A percentile compares a stretch with the other conserved stretches of the same genome.
phyloP scores from a whole-genome alignment of 106 monocot genomes.

The Cymbidium sinense region DNA sequence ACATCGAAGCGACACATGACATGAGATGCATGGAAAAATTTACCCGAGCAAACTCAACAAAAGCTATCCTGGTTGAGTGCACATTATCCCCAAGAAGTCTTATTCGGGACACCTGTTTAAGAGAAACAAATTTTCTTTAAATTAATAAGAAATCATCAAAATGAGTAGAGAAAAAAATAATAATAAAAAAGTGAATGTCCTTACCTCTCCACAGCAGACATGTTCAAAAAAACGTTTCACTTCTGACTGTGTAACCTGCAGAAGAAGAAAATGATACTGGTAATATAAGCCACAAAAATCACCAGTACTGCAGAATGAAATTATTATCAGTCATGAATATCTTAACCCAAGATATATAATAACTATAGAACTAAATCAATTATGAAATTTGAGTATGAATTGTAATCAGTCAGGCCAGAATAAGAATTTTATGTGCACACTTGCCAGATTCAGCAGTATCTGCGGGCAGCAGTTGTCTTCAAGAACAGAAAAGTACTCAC shows the following conservation, averaged over 20 bases:
- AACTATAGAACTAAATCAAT: neutral
- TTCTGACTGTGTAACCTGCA: constrained; percentile 32
- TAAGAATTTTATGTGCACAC: no score
- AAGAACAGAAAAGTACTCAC: constrained; percentile 11
- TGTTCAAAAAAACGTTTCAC: constrained; percentile 34
- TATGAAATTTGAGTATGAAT: neutral
- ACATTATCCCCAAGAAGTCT: constrained; percentile 65
- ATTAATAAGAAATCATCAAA: neutral
- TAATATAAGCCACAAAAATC: neutral
- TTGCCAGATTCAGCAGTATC: no score
- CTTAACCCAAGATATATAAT: neutral
- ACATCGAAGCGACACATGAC: neutral
- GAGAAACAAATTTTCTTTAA: neutral
- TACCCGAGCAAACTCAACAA: constrained; percentile 70
- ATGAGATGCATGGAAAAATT: neutral
- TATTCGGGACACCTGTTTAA: constrained; percentile 40
- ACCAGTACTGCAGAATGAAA: neutral
- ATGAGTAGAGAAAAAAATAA: constrained; percentile 2
- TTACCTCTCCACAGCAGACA: constrained; percentile 28
- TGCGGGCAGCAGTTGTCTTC: no score
- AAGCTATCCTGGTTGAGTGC: constrained; percentile 62
- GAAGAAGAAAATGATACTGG: constrained; percentile 8
- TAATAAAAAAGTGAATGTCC: neutral
- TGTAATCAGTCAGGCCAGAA: no score
- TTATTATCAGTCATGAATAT: neutral